Percentiles rank a stretch among this genome's conserved stretches.
phyloP scores from a whole-genome alignment of 257 asterid species.

The Solanum chiquidenum region DNA sequence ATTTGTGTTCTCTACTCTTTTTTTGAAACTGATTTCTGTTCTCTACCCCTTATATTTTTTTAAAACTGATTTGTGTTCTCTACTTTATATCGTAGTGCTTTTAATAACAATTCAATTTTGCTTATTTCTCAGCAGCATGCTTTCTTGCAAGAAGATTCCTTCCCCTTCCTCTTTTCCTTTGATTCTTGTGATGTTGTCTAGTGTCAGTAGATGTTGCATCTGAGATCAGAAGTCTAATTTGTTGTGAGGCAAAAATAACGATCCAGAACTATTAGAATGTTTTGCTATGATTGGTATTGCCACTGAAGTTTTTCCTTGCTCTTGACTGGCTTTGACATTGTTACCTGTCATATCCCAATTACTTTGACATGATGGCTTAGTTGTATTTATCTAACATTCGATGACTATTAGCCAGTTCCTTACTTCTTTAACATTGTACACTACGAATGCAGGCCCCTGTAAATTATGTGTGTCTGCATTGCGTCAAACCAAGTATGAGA shows the following conservation, averaged over 20 bases:
- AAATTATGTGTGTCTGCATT: conserved; percentile 76
- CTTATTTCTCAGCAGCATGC: background rate
- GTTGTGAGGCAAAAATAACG: background rate
- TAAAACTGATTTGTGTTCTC: background rate
- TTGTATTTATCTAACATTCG: background rate
- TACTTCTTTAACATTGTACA: background rate
- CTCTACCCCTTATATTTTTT: no score
- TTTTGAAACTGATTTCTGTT: background rate
- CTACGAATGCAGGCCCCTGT: conserved; percentile 66
- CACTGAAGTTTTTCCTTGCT: background rate
- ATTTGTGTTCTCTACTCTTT: background rate
- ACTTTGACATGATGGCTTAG: background rate
- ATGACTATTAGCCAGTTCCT: background rate
- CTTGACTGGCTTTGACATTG: background rate
- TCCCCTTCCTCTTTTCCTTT: background rate
- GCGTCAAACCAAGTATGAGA: conserved; percentile 79
- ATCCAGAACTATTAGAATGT: background rate
- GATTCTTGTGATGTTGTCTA: background rate
- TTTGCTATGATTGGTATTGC: background rate
- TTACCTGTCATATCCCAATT: background rate
- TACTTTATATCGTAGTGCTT: background rate
- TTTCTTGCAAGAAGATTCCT: background rate
- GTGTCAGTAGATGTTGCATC: background rate
- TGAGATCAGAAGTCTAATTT: background rate
- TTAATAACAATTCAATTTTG: background rate